A percentile compares a stretch with the other conserved stretches of the same genome.
Evolutionary conservation across 2,329 filamentous ascomycete species (phyloP).

Genomic region (Cordyceps militaris): DNA sequence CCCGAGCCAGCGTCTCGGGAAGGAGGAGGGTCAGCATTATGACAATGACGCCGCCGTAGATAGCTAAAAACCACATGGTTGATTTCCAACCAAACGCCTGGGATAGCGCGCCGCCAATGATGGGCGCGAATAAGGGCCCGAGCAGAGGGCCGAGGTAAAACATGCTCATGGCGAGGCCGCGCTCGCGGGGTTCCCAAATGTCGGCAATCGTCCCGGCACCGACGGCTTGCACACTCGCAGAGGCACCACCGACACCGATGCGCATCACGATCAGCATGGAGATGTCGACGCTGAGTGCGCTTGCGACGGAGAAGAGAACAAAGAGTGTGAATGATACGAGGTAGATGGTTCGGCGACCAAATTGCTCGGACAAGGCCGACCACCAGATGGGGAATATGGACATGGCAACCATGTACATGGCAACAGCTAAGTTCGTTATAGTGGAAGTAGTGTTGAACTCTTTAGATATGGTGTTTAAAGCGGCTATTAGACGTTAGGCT

Average conservation of each 20-base stretch:
- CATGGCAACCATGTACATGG: conserved; percentile 56
- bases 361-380: conserved; percentile 65
- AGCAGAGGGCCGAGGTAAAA: conserved; percentile 70
- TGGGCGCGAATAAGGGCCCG: conserved; percentile 63
- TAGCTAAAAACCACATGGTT: conserved; percentile 65
- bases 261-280: conserved; percentile 67
- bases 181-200: conserved; percentile 61
- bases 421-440: conserved; percentile 9
- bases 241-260: conserved; percentile 61
- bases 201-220: conserved; percentile 9
- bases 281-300: conserved; percentile 58
- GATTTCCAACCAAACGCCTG: conserved; percentile 61
- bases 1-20: conserved; percentile 48
- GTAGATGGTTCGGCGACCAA: conserved; percentile 64
- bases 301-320: conserved; percentile 56
- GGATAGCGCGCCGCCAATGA: conserved; percentile 62
- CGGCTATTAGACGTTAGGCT: not conserved
- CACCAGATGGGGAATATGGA: conserved; percentile 73
- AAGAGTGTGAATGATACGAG: conserved; percentile 61
- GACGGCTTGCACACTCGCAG: conserved; percentile 43
- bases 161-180: conserved; percentile 65
- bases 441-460: conserved; percentile 5
- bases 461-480: not conserved
- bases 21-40: conserved; percentile 48
- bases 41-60: conserved; percentile 53